Evolutionary conservation across 106 monocot genomes (phyloP).

Genomic region (Phalaenopsis equestris): DNA sequence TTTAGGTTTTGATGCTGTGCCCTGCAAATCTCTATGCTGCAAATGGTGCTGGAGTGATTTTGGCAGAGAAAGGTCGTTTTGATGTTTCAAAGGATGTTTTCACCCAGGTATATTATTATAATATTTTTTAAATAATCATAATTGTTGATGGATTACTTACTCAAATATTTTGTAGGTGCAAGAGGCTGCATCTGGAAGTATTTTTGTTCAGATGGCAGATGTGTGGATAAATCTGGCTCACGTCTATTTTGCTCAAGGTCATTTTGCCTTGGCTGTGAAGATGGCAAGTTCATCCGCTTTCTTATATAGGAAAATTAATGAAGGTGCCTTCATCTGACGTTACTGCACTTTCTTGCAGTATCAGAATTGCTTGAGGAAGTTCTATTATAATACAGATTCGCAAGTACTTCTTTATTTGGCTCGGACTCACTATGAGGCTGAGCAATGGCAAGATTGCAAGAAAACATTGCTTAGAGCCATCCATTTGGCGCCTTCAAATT

Average conservation of each 20-base stretch:
- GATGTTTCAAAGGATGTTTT: constrained; percentile 96
- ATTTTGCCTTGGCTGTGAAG: constrained; percentile 88
- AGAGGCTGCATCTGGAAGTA: constrained; percentile 94
- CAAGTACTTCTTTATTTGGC: constrained; percentile 83
- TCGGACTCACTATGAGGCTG: constrained; percentile 91
- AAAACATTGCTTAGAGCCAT: constrained; percentile 86
- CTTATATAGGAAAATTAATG: not conserved
- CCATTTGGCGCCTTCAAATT: constrained; percentile 93
- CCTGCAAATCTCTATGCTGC: constrained; percentile 90
- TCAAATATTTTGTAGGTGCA: constrained; percentile 51
- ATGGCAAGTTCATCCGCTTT: constrained; percentile 45
- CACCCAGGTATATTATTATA: constrained; percentile 52
- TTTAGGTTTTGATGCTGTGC: constrained; percentile 63
- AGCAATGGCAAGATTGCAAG: constrained; percentile 99
- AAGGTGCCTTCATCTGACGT: constrained; percentile 1
- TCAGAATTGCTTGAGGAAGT: constrained; percentile 95
- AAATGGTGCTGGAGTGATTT: constrained; percentile 89
- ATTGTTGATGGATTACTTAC: constrained; percentile 2
- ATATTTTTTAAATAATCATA: not conserved
- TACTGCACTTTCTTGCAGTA: constrained; percentile 57
- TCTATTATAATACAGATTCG: constrained; percentile 80
- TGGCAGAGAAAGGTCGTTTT: constrained; percentile 94
- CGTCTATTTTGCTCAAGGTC: constrained; percentile 98
- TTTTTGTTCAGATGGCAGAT: constrained; percentile 98
- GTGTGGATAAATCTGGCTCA: constrained; percentile 98